These are phyloP conservation scores for Kwoniella heveanensis DNA, from an alignment of 768 basidiomycete genomes.

Conservation along the genomic window DNA sequence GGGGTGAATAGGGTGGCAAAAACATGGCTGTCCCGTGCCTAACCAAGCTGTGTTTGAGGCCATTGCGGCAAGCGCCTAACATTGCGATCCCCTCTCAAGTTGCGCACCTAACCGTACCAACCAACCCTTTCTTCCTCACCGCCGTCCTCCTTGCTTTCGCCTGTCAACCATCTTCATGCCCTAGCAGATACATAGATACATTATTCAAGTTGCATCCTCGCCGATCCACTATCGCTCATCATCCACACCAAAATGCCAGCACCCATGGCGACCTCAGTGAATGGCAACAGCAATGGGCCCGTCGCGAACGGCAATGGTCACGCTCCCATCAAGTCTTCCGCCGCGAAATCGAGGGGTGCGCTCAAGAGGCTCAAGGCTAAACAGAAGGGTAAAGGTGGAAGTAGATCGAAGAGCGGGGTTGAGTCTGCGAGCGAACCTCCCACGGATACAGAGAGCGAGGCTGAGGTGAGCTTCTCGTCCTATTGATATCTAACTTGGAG, in stretches of 20 bases:
- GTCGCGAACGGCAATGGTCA: slow-evolving; percentile 44
- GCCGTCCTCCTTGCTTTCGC: too few species aligned
- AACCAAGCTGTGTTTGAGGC: too few species aligned
- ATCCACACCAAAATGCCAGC: slow-evolving; percentile 20
- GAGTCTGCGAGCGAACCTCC: slow-evolving; percentile 29
- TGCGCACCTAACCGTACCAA: too few species aligned
- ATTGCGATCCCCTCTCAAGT: too few species aligned
- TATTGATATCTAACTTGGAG: background rate
- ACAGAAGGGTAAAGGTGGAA: slow-evolving; percentile 32
- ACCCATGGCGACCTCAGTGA: slow-evolving; percentile 22
- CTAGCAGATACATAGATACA: too few species aligned
- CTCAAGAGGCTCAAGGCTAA: slow-evolving; percentile 51
- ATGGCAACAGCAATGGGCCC: slow-evolving; percentile 27
- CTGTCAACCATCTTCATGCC: too few species aligned
- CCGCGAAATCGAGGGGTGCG: slow-evolving; percentile 46
- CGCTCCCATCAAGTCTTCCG: slow-evolving; percentile 36
- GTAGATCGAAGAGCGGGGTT: slow-evolving; percentile 29
- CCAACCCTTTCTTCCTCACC: too few species aligned
- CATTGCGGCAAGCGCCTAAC: too few species aligned
- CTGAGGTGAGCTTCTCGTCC: slow-evolving; percentile 20
- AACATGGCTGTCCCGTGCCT: too few species aligned
- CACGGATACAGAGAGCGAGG: slow-evolving; percentile 25
- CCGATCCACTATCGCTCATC: too few species aligned
- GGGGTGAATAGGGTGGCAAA: too few species aligned
- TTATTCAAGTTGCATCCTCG: too few species aligned